These are phyloP conservation scores for Cryoendolithus antarcticus DNA, from an alignment of 2,329 filamentous ascomycete genomes.

Conservation along the genomic window DNA sequence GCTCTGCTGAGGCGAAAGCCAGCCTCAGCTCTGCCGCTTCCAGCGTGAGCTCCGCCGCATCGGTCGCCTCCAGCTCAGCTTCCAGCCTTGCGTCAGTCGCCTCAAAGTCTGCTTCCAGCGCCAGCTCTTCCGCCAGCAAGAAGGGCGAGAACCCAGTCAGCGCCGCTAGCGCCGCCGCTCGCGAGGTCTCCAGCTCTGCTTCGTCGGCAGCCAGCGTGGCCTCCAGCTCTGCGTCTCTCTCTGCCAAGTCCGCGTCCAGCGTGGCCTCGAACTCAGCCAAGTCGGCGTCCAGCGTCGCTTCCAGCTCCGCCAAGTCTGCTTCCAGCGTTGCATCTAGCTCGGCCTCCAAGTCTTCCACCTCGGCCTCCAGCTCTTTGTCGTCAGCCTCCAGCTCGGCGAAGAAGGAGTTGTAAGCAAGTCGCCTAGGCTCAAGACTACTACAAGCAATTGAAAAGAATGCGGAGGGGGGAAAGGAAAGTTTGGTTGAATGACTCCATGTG, in stretches of 20 bases:
- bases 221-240: constrained; percentile 9
- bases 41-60: constrained; percentile 12
- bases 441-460: too few relatives aligned
- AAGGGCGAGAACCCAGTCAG: constrained; percentile 7
- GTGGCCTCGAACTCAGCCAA: constrained; percentile 21
- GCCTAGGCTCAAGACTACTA: neutral
- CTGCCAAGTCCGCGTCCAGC: constrained; percentile 13
- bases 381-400: constrained; percentile 24
- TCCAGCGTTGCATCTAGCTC: constrained; percentile 18
- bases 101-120: constrained; percentile 13
- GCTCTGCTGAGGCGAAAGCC: constrained; percentile 25
- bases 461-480: too few relatives aligned
- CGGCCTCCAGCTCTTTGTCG: constrained; percentile 20
- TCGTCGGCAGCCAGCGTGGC: constrained; percentile 20
- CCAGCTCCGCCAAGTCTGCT: constrained; percentile 20
- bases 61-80: constrained; percentile 12
- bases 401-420: constrained; percentile 32
- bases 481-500: too few relatives aligned
- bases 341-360: constrained; percentile 11
- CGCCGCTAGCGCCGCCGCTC: constrained; percentile 21
- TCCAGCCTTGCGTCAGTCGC: constrained; percentile 18
- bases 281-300: constrained; percentile 20
- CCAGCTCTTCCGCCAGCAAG: constrained; percentile 7
- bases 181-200: constrained; percentile 22
- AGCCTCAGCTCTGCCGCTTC: constrained; percentile 24